Evolutionary conservation across 495 filamentous ascomycete genomes (phyloP).

Genomic region (Penicillium paxilli): DNA sequence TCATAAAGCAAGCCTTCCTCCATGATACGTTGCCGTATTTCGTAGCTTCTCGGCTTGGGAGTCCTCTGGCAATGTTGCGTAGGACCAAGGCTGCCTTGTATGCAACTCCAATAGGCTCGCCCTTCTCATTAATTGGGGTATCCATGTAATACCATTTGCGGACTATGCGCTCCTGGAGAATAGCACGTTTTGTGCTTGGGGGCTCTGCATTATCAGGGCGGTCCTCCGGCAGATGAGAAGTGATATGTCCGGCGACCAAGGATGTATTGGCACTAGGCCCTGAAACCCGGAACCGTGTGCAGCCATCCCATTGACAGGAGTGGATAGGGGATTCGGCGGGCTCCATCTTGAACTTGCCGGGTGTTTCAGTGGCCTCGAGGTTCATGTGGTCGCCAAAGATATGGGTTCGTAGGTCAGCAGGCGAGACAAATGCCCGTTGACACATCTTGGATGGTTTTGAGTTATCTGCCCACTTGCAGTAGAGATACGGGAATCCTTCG

Average conservation of each 20-base stretch:
- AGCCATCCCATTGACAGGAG: slow-evolving; percentile 42
- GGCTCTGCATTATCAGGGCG: slow-evolving; percentile 46
- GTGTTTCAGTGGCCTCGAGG: slow-evolving; percentile 50
- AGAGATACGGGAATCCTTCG: slow-evolving; percentile 56
- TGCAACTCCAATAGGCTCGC: slow-evolving; percentile 80
- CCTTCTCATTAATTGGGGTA: slow-evolving; percentile 77
- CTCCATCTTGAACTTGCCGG: slow-evolving; percentile 49
- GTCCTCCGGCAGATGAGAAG: slow-evolving; percentile 56
- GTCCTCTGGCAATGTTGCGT: slow-evolving; percentile 81
- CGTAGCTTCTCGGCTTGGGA: slow-evolving; percentile 46
- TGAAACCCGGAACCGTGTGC: slow-evolving; percentile 38
- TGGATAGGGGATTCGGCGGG: slow-evolving; percentile 38
- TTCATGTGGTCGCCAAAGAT: slow-evolving; percentile 68
- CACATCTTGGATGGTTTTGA: slow-evolving; percentile 47
- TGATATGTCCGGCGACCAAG: slow-evolving; percentile 45
- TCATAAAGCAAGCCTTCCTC: slow-evolving; percentile 45
- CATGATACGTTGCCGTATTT: slow-evolving; percentile 36
- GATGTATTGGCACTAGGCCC: slow-evolving; percentile 42
- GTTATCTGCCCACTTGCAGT: slow-evolving; percentile 56
- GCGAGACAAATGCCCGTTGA: slow-evolving; percentile 60
- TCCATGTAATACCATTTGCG: slow-evolving; percentile 53
- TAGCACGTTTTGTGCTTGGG: slow-evolving; percentile 38
- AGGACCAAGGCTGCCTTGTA: slow-evolving; percentile 82
- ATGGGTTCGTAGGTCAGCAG: slow-evolving; percentile 70
- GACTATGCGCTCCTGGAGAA: slow-evolving; percentile 45